Evolutionary conservation across 1,284 basidiomycete genomes (phyloP), one percentile per base, ranked within the genome.

Genomic region (Ceratobasidium sp.): DNA sequence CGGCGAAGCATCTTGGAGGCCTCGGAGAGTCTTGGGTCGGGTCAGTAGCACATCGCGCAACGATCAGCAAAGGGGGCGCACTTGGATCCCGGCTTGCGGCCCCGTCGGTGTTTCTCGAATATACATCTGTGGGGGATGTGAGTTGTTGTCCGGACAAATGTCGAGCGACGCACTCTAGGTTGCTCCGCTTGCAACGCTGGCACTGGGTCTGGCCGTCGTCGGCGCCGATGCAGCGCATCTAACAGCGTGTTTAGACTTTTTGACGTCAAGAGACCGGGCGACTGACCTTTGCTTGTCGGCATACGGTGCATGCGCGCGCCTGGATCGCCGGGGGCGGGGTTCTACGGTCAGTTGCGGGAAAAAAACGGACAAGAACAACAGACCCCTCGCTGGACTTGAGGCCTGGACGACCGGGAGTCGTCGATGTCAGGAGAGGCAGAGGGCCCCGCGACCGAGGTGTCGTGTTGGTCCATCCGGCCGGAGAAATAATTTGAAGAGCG

Each of bases 171-270:
- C 82, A 93, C 92, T 93, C 90, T 76, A 89, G 88, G 78, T 90
- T 91, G 54, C 91, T 89, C 76, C 93, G 91, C 82, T 89, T 91
- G 85, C 93, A 95, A 69, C 92, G 90, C 82, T 94, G 91, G 80
- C 92, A 94, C 40, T 88, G 89, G 79, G 89, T 88, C 79, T 88
- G 87, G 76, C 92, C 92, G 81, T 94, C 92, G 81, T 94, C 93
- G 67, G 93, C 91, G 54, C 92, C 93, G 75, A 95, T 92, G 81
- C 93, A 95, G 83, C 94, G 94, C 93, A 95, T 95, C 93, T 95
- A 76, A 52, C 52, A 77, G 46, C 76, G 78, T 77, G 74, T 77
- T 77, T 70, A 75, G 78, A 69, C 65, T 78, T 76, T 69, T 73
- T 76, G 78, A 69, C 59, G 74, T 76, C 77, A 57, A 73, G 71